These are phyloP conservation scores for Azolla pinnata DNA, from an alignment of 75 land plant species.

Conservation along the genomic window DNA sequence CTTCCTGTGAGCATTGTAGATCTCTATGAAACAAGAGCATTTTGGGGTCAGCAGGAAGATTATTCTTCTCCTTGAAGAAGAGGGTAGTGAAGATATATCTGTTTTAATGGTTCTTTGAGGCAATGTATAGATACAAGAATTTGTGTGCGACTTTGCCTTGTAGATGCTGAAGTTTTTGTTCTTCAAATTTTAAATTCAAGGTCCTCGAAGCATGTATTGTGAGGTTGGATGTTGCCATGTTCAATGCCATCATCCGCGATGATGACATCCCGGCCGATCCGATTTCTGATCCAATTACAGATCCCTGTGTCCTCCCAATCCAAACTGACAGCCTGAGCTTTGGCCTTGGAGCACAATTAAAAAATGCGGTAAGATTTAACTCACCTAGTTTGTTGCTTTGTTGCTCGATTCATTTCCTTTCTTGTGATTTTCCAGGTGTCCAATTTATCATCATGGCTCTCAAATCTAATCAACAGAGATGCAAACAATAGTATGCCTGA, in stretches of 20 bases:
- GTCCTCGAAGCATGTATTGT: conserved; percentile 72
- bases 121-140: too few species aligned
- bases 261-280: conserved; percentile 92
- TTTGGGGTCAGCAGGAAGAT: too few species aligned
- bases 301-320: conserved; percentile 80
- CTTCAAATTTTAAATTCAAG: conserved; percentile 27
- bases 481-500: conserved; percentile 17
- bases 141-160: too few species aligned
- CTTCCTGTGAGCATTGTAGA: too few species aligned
- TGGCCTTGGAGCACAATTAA: conserved; percentile 90
- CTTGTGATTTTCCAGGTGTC: conserved; percentile 40
- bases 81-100: too few species aligned
- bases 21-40: too few species aligned
- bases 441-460: conserved; percentile 61
- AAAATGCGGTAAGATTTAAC: conserved; percentile 65
- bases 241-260: conserved; percentile 90
- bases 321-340: conserved; percentile 75
- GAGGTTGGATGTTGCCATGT: conserved; percentile 92
- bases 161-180: too few species aligned
- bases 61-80: too few species aligned
- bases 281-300: conserved; percentile 81
- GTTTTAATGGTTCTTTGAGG: too few species aligned
- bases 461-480: conserved; percentile 44
- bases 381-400: background rate
- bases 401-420: background rate